Conservation (phyloP, 2,329 filamentous ascomycete species). For the Xylaria sp. region DNA sequence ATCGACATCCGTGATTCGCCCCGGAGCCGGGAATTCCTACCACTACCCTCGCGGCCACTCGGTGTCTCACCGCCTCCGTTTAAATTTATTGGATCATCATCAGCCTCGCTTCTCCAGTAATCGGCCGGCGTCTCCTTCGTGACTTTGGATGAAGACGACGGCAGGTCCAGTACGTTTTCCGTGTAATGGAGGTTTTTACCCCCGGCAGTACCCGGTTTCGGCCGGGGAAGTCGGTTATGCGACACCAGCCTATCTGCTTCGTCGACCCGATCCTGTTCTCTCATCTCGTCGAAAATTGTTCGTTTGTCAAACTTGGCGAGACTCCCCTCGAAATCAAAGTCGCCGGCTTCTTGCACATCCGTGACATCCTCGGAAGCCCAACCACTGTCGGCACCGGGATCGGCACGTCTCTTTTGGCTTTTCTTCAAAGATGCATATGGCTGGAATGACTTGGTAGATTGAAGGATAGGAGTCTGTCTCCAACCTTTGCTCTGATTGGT, state of each 20-base stretch:
- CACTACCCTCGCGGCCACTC: conserved; percentile 58
- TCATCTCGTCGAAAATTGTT: conserved; percentile 88
- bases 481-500: conserved; percentile 56
- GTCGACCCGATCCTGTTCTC: conserved; percentile 85
- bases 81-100: conserved; percentile 57
- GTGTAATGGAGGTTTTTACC: conserved; percentile 92
- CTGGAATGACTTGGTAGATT: conserved; percentile 67
- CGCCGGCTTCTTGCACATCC: conserved; percentile 89
- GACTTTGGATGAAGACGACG: conserved; percentile 45
- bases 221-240: conserved; percentile 73
- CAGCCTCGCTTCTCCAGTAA: conserved; percentile 78
- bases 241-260: conserved; percentile 89
- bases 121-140: conserved; percentile 51
- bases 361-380: conserved; percentile 97
- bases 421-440: conserved; percentile 66
- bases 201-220: conserved; percentile 71
- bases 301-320: conserved; percentile 95
- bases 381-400: conserved; percentile 66
- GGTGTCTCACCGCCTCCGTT: conserved; percentile 53
- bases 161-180: conserved; percentile 84
- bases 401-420: conserved; percentile 51
- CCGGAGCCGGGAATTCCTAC: conserved; percentile 55
- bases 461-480: conserved; percentile 64
- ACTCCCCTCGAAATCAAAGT: conserved; percentile 91
- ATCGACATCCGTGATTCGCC: conserved; percentile 59